Evolutionary conservation across 164 flowering plant genomes (phyloP).

Genomic region (Magnolia changhungtana): DNA sequence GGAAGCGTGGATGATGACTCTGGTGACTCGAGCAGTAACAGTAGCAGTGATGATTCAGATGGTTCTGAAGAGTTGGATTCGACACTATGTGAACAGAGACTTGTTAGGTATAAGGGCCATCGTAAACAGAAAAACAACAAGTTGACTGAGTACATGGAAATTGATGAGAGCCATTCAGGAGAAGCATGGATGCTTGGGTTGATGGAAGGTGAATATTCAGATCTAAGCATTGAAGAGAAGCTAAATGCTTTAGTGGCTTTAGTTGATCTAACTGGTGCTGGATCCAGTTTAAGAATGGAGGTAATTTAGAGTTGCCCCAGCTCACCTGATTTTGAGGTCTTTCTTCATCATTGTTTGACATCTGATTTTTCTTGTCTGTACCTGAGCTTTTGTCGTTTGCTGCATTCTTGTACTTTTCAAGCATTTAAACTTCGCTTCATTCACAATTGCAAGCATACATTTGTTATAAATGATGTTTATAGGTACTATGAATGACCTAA

Average conservation of each 20-base stretch:
- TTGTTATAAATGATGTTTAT: no score
- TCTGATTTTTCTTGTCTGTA: background rate
- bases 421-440: no score
- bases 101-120: constrained; percentile 12
- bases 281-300: constrained; percentile 60
- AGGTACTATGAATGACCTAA: no score
- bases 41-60: constrained; percentile 33
- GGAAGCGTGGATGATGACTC: constrained; percentile 73
- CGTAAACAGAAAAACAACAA: constrained; percentile 25
- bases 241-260: constrained; percentile 66
- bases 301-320: constrained; percentile 31
- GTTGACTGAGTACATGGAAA: constrained; percentile 47
- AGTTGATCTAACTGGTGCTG: constrained; percentile 71
- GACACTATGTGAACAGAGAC: constrained; percentile 19
- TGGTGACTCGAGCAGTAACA: constrained; percentile 26
- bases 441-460: no score
- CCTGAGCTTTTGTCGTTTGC: background rate
- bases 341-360: background rate
- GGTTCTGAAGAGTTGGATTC: constrained; percentile 51
- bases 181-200: constrained; percentile 87
- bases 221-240: constrained; percentile 86
- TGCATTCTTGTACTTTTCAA: no score
- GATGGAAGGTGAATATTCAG: constrained; percentile 91
- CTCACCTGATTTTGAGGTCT: background rate
- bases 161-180: constrained; percentile 89